Evolutionary conservation across 2,329 filamentous ascomycete species (phyloP), one percentile per base, ranked within the genome.

Genomic region (Metarhizium anisopliae): DNA sequence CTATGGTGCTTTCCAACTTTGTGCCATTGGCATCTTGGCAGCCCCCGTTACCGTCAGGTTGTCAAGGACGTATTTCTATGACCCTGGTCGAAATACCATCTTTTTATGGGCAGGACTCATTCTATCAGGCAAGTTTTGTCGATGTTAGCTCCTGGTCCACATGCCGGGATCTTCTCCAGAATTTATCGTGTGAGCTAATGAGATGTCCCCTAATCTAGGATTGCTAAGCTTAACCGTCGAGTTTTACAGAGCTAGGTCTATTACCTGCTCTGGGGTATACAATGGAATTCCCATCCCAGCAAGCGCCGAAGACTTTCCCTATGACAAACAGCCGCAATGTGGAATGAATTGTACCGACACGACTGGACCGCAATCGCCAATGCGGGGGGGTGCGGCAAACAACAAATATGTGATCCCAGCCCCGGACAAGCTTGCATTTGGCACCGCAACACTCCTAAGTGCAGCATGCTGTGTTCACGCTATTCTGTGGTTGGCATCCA

Each of bases 1-100:
- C 3, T 88, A 80, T 56, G 85, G 85, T 1, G 83, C 83, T 8
- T 86, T 87, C 59, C 85, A 88, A 60, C 66, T 87, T 0, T 87
- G 84, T 57, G 76, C 84, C 0, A 83, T 88, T 42, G 84, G 82
- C 13, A 83, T 87, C 16, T 61, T 88, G 4, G 81, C 82, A 1
- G 84, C 81, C 4, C 85, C 84, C 0, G 74, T 83, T 0, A 85
- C 83, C 0, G 82, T 84, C 25, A 75, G 77, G 58, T 66, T 84
- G 47, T 87, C 84, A 1, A 69, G 69, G 16, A 87, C 84, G 0
- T 87, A 87, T 63, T 87, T 86, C 64, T 74, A 82, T 53, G 77
- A 80, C 25, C 81, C 80, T 0, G 84, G 83, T 2, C 74, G 84
- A 40, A 86, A 86, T 59, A 78, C 80, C 49, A 86, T 88, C 54